Conservation (phyloP, 148 eudicot species). For the Heliamphora exappendiculata region DNA sequence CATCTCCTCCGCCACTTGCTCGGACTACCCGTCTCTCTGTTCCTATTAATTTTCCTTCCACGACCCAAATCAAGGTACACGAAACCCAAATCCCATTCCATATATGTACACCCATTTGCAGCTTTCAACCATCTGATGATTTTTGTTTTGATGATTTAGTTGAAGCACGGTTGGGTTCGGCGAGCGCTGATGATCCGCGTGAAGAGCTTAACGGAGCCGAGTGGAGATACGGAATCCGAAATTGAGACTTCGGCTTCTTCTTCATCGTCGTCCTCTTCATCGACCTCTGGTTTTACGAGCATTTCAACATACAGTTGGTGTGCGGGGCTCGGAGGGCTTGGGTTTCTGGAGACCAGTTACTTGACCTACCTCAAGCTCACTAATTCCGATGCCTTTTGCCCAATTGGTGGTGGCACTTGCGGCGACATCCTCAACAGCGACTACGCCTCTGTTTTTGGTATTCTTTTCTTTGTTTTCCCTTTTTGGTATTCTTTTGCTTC, state of each 20-base stretch:
- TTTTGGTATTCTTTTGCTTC: not conserved
- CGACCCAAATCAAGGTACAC: slow-evolving; percentile 22
- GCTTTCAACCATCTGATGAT: not conserved
- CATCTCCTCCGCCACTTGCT: slow-evolving; percentile 15
- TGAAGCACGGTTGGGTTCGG: slow-evolving; percentile 16
- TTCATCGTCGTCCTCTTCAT: slow-evolving; percentile 7
- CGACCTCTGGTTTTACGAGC: slow-evolving; percentile 12
- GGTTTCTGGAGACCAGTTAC: slow-evolving; percentile 65
- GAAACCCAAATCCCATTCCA: not conserved
- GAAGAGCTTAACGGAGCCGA: slow-evolving; percentile 29
- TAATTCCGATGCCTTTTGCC: slow-evolving; percentile 71
- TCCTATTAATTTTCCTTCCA: slow-evolving; percentile 9
- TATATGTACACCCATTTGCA: not conserved
- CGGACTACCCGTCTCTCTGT: slow-evolving; percentile 3
- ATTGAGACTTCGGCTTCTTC: slow-evolving; percentile 9
- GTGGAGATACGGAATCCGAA: slow-evolving; percentile 27
- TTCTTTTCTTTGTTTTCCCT: not conserved
- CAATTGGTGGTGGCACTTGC: slow-evolving; percentile 65
- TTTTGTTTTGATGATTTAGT: not conserved
- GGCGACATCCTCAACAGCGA: slow-evolving; percentile 64
- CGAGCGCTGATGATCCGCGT: slow-evolving; percentile 23
- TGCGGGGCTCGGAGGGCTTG: slow-evolving; percentile 74
- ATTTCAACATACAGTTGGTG: slow-evolving; percentile 74
- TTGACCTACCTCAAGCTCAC: slow-evolving; percentile 70
- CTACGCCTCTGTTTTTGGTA: slow-evolving; percentile 65